Evolutionary conservation across 306 rosid genomes (phyloP), one percentile per base, ranked within the genome.

Genomic region (Vigna nakashimae): DNA sequence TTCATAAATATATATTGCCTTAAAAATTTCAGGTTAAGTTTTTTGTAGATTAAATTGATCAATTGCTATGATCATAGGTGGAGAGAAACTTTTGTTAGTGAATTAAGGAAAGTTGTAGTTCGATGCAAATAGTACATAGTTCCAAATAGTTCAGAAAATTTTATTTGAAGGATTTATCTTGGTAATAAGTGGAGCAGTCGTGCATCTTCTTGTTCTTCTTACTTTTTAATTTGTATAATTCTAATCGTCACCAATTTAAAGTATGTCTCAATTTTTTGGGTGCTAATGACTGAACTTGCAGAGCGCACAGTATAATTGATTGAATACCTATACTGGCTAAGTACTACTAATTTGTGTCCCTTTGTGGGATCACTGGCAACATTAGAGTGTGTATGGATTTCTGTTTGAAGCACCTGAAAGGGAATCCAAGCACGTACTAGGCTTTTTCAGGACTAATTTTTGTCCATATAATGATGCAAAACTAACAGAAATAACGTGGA

Each of bases 271-370:
- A 71, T 3, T 22, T 70, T 70, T 49, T 79, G 52, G 30, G 40
- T 66, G 68, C 49, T 67, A 55, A 77, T 65, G 28, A 51, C 71
- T 48, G 40, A 69, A 69, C 43, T 59, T 10, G 71, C 69, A 72
- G n/a, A 70, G 6, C 40, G 16, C 65, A 24, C 56, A 15, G 42
- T 79, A 1, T 45, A 49, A 17, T 62, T 71, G 36, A 59, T 49
- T 69, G 32, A 58, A 69, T 79, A 26, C 28, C 28, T 26, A 26
- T 26, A 15, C 64, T 3, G 53, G 63, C 49, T 57, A 57, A 78
- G 20, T 60, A 46, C 52, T 48, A 20, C 14, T 14, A 11, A 76
- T 77, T 56, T 17, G 36, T 63, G 52, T 52, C 63, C 57, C 74
- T 40, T 51, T 51, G 4, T 26, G 24, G 40, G 42, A 36, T 30